Percentiles rank a stretch among this genome's conserved stretches.
Evolutionary conservation across 163 green algal genomes (phyloP).

Genomic region (Picocystis sp.): DNA sequence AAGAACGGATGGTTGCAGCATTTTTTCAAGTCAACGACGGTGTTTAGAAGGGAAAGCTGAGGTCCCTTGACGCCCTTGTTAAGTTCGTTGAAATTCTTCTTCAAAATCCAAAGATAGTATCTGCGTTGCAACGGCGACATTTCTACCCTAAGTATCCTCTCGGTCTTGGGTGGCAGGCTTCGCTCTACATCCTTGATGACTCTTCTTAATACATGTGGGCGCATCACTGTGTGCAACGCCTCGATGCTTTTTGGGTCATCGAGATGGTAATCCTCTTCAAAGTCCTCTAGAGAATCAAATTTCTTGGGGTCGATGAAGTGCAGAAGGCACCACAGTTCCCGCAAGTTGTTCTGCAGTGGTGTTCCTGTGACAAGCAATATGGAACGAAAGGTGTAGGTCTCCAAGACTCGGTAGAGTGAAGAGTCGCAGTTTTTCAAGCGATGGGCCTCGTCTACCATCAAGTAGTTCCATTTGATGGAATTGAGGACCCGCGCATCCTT

Average conservation of each 20-base stretch:
- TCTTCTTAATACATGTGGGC: slow-evolving; percentile 81
- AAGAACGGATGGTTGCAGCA: slow-evolving; percentile 95
- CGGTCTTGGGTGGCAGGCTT: slow-evolving; percentile 82
- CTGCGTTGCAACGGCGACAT: slow-evolving; percentile 88
- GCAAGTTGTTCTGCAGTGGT: slow-evolving; percentile 83
- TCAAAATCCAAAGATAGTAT: slow-evolving; percentile 86
- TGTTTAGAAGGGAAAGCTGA: slow-evolving; percentile 79
- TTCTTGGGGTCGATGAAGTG: slow-evolving; percentile 74
- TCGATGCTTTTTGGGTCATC: slow-evolving; percentile 32
- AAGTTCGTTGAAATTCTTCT: slow-evolving; percentile 62
- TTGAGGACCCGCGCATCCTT: slow-evolving; percentile 45
- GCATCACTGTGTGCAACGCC: slow-evolving; percentile 60
- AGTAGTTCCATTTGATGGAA: slow-evolving; percentile 59
- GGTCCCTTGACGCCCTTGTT: slow-evolving; percentile 25
- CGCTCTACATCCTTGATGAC: slow-evolving; percentile 93
- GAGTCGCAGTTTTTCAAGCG: slow-evolving; percentile 86
- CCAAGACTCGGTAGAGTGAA: slow-evolving; percentile 63
- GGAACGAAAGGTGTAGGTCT: not conserved
- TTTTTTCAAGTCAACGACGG: slow-evolving; percentile 94
- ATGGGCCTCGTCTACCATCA: slow-evolving; percentile 92
- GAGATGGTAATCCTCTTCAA: slow-evolving; percentile 49
- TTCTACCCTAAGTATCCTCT: slow-evolving; percentile 82
- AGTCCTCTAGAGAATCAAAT: slow-evolving; percentile 56
- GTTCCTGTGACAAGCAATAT: slow-evolving; percentile 91
- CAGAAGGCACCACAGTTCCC: slow-evolving; percentile 84